Evolutionary conservation across 371 early-diverging fungal species (phyloP), one percentile per base, ranked within the genome.

Genomic region (Mucor piriformis): DNA sequence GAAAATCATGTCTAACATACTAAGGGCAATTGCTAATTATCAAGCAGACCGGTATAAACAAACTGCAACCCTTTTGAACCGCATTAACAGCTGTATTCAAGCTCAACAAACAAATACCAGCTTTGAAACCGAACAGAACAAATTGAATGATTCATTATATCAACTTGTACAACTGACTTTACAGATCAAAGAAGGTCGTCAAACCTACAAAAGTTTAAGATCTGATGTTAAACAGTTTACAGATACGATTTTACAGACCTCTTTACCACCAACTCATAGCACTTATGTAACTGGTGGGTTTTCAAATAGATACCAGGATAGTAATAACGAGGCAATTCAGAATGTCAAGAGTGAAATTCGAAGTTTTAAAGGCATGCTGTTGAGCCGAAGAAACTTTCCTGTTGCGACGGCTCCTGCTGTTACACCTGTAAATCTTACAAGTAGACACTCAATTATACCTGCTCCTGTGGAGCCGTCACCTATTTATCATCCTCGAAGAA

Each of bases 381-480:
- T 72, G 25, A 72, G 64, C 10, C 46, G 72, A 59, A 54, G 66
- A 16, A 72, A 67, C 24, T 72, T 72, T n/a, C 72, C 72, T 7
- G 54, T 59, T 15, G 40, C 38, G 0, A 35, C 29, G 10, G 11
- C 50, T n/a, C 7, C 20, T 15, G 15, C 50, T 6, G 29, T 29
- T 29, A 29, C 29, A 29, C 3, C 58, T 29, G n/a, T 48, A 8
- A 12, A 54, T 18, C 29, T 51, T 32, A 6, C 59, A 6, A 23
- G 46, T 12, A 38, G 18, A 18, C 42, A 42, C 6, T 18, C 42
- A 18, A 16, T 38, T 10, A 38, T 38, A 38, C 38, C 38, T 16
- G 38, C n/a, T 4, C 64, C 25, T 7, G 27, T 46, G 3, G 25
- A 12, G 1, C 15, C 3, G 2, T 27, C 33, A 54, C 8, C 38